Conservation (phyloP, 2,329 filamentous ascomycete species). For the Fusarium papillatum region DNA sequence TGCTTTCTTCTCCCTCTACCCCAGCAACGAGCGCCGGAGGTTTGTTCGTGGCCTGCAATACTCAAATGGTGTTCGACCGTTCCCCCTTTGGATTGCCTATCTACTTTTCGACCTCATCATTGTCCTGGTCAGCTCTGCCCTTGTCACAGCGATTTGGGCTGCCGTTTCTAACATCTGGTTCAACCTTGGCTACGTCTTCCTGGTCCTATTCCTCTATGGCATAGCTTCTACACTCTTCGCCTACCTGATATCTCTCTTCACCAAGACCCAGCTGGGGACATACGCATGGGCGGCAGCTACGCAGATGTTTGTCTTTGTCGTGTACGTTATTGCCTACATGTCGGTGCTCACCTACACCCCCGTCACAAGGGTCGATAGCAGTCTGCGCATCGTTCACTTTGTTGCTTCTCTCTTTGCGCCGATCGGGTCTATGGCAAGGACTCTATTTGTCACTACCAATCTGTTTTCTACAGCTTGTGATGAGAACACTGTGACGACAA, state of each 20-base stretch:
- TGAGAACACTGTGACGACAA: slow-evolving; percentile 71
- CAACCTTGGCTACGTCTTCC: slow-evolving; percentile 83
- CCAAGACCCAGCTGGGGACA: slow-evolving; percentile 82
- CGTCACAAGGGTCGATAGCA: slow-evolving; percentile 75
- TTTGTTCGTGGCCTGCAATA: slow-evolving; percentile 90
- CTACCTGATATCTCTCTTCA: slow-evolving; percentile 87
- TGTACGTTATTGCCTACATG: slow-evolving; percentile 81
- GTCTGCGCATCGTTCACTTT: slow-evolving; percentile 80
- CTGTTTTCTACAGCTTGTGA: slow-evolving; percentile 86
- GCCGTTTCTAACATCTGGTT: slow-evolving; percentile 79
- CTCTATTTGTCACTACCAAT: slow-evolving; percentile 84
- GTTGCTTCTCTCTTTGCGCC: slow-evolving; percentile 81
- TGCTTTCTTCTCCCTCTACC: slow-evolving; percentile 90
- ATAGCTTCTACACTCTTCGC: slow-evolving; percentile 81
- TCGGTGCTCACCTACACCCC: slow-evolving; percentile 81
- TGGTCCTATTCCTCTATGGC: slow-evolving; percentile 86
- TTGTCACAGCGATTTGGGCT: slow-evolving; percentile 79
- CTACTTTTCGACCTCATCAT: slow-evolving; percentile 84
- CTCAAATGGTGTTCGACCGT: slow-evolving; percentile 87
- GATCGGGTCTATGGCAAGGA: slow-evolving; percentile 80
- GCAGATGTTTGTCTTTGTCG: slow-evolving; percentile 79
- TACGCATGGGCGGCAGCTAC: slow-evolving; percentile 87
- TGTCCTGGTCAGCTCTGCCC: slow-evolving; percentile 73
- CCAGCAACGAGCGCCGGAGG: slow-evolving; percentile 83
- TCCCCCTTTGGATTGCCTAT: slow-evolving; percentile 90